Evolutionary conservation across 495 filamentous ascomycete species (phyloP).

Genomic region (Aspergillus wentii): DNA sequence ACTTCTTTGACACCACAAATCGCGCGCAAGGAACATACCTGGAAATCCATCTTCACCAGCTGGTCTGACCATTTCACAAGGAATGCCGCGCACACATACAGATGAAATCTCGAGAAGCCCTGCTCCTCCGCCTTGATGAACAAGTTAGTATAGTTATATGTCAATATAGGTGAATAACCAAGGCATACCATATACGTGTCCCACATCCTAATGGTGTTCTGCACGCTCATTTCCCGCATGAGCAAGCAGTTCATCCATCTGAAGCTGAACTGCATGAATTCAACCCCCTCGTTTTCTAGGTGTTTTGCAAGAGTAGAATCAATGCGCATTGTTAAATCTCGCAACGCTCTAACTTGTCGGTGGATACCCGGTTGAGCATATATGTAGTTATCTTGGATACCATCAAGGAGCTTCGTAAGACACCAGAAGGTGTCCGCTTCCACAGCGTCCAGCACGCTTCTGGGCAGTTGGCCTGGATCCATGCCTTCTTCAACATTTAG

Average conservation of each 20-base stretch:
- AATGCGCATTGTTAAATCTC: conserved; percentile 85
- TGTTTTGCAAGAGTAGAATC: conserved; percentile 82
- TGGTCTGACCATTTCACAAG: conserved; percentile 98
- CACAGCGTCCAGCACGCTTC: conserved; percentile 88
- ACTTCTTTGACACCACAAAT: too few relatives aligned
- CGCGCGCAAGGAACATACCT: conserved; percentile 31
- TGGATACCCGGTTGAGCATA: conserved; percentile 96
- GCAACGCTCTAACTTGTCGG: conserved; percentile 80
- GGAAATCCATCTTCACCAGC: conserved; percentile 94
- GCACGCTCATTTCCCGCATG: conserved; percentile 95
- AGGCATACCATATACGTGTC: conserved; percentile 88
- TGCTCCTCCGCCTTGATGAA: conserved; percentile 81
- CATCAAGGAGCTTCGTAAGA: conserved; percentile 90
- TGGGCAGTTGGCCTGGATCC: conserved; percentile 92
- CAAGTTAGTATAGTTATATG: conserved; percentile 13
- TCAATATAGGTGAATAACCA: not conserved
- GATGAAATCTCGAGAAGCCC: conserved; percentile 95
- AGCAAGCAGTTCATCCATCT: conserved; percentile 99
- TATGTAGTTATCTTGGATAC: conserved; percentile 98
- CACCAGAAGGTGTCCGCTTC: conserved; percentile 99
- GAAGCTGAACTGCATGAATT: conserved; percentile 99
- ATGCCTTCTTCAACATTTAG: conserved; percentile 88
- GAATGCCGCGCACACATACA: conserved; percentile 97
- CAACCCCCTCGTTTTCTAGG: conserved; percentile 81
- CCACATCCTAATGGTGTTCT: conserved; percentile 98